Base-by-base conservation (phyloP, 305 asterid genomes). In the Caryopteris hybrid region DNA sequence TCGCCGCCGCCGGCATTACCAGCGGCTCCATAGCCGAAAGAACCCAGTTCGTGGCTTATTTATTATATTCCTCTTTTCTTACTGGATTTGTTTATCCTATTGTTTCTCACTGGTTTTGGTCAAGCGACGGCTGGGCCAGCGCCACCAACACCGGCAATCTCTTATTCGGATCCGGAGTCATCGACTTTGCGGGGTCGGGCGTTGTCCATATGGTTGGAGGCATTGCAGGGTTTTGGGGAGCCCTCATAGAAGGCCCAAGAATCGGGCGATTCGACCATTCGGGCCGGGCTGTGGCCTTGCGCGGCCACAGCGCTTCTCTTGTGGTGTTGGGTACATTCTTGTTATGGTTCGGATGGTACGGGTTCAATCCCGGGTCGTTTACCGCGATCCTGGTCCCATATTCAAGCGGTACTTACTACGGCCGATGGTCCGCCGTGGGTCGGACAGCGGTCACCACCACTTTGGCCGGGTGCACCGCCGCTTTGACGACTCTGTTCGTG, bases 371-470 rank as follows among this genome's bases (percentile, higher is more conserved):
- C 12, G 90, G 87, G 0, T 84, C 87, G n/a, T 84, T 84, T 18
- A 4, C 41, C 1, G 77, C 59, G 13, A 81, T 79, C 23, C 8
- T 69, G 12, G 64, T 8, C 43, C 64, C 82, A 6, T 84, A 84
- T 8, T 14, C 33, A 3, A 47, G 72, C 8, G 84, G 79, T 0
- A 46, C 36, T 10, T 84, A 66, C 39, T 84, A 84, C 43, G 87
- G 90, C 8, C 90, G 79, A 43, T 84, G 90, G 90, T 81, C 85
- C 4, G 87, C 90, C 6, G 81, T 84, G 16, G 90, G 90, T 0
- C 76, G 90, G 17, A 82, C 90, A 1, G 82, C 85, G 14, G 90
- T 84, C 1, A 82, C 87, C 25, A 84, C 87, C 25, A 84, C 87
- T 0, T 27, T 84, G 0, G 82, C 90, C 2, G 87, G 87, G 0